Percentiles rank a stretch among this genome's conserved stretches.
These are phyloP conservation scores for Vigna trinervia DNA, from an alignment of 306 rosid genomes.

Conservation along the genomic window DNA sequence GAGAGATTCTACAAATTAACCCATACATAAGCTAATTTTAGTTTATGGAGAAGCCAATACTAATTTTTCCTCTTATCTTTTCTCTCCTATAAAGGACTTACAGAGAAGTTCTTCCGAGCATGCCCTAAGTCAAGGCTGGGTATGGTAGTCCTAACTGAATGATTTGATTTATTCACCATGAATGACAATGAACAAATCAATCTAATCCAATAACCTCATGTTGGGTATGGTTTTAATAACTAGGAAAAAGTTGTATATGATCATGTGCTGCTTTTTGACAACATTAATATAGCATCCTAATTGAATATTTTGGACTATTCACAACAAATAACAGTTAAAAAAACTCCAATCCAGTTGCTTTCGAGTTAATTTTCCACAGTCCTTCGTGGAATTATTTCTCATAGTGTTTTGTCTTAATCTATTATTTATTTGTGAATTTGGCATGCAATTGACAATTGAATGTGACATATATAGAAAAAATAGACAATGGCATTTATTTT, in stretches of 20 bases:
- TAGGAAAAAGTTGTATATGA: conserved; percentile 7
- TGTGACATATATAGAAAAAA: conserved; percentile 12
- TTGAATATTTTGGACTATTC: conserved; percentile 38
- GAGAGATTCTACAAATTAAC: too few species aligned
- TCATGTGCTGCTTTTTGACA: conserved; percentile 20
- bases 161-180: conserved; percentile 12
- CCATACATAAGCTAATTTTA: too few species aligned
- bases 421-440: conserved; percentile 25
- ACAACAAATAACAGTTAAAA: conserved; percentile 27
- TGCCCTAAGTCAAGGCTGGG: background rate
- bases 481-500: conserved; percentile 13
- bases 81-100: too few species aligned
- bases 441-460: conserved; percentile 26
- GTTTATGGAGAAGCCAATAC: too few species aligned
- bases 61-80: too few species aligned
- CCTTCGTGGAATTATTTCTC: conserved; percentile 6
- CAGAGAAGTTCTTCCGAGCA: too few species aligned
- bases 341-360: conserved; percentile 3
- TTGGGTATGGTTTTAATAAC: conserved; percentile 13
- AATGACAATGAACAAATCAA: conserved; percentile 24
- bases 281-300: conserved; percentile 29
- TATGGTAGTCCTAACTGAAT: background rate
- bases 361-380: conserved; percentile 28
- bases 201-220: conserved; percentile 5
- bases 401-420: conserved; percentile 12